Percentiles rank a stretch among this genome's conserved stretches.
Evolutionary conservation across 2,329 filamentous ascomycete species (phyloP).

Genomic region (Magnaporthiopsis incrustans): DNA sequence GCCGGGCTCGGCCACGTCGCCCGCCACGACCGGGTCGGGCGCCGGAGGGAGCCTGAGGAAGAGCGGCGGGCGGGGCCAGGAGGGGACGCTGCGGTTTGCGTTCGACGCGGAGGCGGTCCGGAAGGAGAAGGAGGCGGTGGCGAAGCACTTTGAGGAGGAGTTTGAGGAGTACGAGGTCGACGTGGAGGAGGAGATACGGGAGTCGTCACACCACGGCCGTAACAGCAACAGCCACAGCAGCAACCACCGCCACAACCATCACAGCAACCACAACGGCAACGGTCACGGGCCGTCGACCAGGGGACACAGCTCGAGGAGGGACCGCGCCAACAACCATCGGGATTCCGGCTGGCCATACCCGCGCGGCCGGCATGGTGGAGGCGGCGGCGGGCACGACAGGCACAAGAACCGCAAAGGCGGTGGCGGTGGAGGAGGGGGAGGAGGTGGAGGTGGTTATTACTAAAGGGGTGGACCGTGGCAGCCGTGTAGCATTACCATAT

Average conservation of each 20-base stretch:
- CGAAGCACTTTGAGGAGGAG: conserved; percentile 62
- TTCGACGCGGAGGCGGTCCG: conserved; percentile 71
- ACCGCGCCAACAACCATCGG: conserved; percentile 5
- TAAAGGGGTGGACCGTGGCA: neutral
- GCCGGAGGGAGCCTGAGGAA: conserved; percentile 17
- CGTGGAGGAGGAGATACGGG: conserved; percentile 55
- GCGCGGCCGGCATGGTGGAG: conserved; percentile 4
- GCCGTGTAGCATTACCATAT: neutral
- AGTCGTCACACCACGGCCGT: conserved; percentile 18
- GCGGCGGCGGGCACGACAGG: conserved; percentile 5
- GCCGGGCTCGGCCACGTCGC: conserved; percentile 29
- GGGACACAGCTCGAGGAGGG: conserved; percentile 8
- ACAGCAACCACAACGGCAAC: conserved; percentile 4
- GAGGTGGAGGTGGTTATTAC: neutral
- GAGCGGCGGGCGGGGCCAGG: conserved; percentile 31
- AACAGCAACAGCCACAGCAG: conserved; percentile 11
- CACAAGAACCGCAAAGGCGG: conserved; percentile 7
- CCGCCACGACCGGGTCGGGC: conserved; percentile 30
- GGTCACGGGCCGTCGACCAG: conserved; percentile 4
- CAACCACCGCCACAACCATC: conserved; percentile 11
- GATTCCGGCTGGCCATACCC: conserved; percentile 5
- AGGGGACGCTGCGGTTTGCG: conserved; percentile 82
- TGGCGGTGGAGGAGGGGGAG: neutral
- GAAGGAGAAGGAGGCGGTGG: conserved; percentile 60
- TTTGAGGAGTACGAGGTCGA: conserved; percentile 73